A percentile compares a stretch with the other conserved stretches of the same genome.
phyloP scores from a whole-genome alignment of 129 eudicot genomes.

The Ambrosia trifida region DNA sequence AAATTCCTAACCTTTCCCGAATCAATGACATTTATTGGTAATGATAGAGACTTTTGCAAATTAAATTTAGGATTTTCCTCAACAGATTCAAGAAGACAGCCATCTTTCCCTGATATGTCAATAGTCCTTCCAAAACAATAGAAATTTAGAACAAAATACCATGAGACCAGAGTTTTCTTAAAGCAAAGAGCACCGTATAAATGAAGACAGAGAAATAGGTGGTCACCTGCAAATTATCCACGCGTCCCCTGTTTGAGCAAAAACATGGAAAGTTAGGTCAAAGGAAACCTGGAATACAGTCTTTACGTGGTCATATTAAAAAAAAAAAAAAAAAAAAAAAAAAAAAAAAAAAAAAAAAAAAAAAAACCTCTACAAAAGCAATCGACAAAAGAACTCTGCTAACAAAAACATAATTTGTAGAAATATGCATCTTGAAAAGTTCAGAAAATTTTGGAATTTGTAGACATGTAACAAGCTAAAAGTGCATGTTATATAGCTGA shows the following conservation, averaged over 20 bases:
- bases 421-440: neutral
- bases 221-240: constrained; percentile 75
- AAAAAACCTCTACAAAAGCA: neutral
- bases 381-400: neutral
- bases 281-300: no score
- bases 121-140: constrained; percentile 47
- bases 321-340: no score
- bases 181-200: neutral
- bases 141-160: constrained; percentile 2
- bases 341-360: no score
- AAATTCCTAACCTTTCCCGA: constrained; percentile 68
- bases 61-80: constrained; percentile 40
- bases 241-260: constrained; percentile 51
- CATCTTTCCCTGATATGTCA: constrained; percentile 43
- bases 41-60: constrained; percentile 43
- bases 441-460: neutral
- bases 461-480: neutral
- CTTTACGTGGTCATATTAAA: no score
- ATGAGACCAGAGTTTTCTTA: constrained; percentile 22
- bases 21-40: constrained; percentile 61
- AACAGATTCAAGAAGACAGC: constrained; percentile 39
- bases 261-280: neutral
- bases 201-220: constrained; percentile 12
- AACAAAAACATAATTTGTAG: neutral
- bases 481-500: neutral